phyloP scores from a whole-genome alignment of 192 early-diverging fungal species.

The Rhizophlyctis rosea region DNA sequence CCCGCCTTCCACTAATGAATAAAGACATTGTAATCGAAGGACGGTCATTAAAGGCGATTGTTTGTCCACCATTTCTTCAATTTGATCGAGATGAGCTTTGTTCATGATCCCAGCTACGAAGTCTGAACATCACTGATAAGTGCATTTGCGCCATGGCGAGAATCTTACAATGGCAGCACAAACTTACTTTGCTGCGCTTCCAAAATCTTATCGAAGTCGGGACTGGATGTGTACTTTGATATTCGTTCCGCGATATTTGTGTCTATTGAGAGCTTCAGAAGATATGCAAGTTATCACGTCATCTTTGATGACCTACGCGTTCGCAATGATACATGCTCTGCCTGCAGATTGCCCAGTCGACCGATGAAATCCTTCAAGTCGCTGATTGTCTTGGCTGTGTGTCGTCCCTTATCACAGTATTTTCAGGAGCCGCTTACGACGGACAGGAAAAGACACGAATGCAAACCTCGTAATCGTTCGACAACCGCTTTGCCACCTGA shows the following conservation, averaged over 20 bases:
- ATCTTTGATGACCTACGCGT: slow-evolving; percentile 63
- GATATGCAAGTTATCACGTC: slow-evolving; percentile 11
- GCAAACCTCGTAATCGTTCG: slow-evolving; percentile 80
- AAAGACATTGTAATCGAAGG: slow-evolving; percentile 79
- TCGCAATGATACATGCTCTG: slow-evolving; percentile 81
- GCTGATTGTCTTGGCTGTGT: slow-evolving; percentile 84
- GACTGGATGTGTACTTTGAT: slow-evolving; percentile 70
- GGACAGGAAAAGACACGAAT: too few relatives aligned
- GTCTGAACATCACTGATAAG: slow-evolving; percentile 39
- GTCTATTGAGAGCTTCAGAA: slow-evolving; percentile 43
- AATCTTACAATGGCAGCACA: not conserved
- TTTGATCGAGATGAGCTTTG: slow-evolving; percentile 68
- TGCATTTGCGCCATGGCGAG: slow-evolving; percentile 21
- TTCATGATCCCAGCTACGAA: slow-evolving; percentile 69
- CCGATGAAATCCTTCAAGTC: slow-evolving; percentile 93
- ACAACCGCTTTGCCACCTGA: slow-evolving; percentile 79
- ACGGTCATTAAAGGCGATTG: slow-evolving; percentile 67
- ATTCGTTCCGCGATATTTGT: slow-evolving; percentile 81
- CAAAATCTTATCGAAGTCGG: slow-evolving; percentile 77
- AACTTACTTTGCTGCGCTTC: slow-evolving; percentile 86
- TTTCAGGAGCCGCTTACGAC: slow-evolving; percentile 8
- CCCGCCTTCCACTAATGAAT: slow-evolving; percentile 76
- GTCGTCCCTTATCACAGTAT: slow-evolving; percentile 59
- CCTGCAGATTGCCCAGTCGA: slow-evolving; percentile 74
- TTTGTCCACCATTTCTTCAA: slow-evolving; percentile 85